phyloP scores from a whole-genome alignment of 768 basidiomycete species.

The Trametes sanguinea region DNA sequence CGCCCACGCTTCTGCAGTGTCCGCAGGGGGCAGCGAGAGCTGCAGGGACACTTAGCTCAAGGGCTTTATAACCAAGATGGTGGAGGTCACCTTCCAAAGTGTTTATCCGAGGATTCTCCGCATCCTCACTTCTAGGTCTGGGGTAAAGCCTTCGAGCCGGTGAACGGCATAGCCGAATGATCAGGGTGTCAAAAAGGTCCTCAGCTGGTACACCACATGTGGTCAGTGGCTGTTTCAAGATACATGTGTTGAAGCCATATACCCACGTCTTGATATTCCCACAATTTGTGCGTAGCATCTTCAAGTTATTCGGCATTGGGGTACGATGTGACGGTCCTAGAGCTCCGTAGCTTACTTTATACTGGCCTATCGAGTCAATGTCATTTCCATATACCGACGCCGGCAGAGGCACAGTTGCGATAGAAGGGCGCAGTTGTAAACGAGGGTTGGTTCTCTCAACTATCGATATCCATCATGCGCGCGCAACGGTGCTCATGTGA shows the following conservation, averaged over 20 bases:
- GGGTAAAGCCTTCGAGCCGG: conserved; percentile 15
- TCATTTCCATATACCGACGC: no score
- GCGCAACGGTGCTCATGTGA: no score
- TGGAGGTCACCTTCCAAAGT: not conserved
- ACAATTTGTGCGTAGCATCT: no score
- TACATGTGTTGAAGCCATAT: no score
- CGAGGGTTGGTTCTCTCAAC: not conserved
- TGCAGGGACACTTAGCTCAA: not conserved
- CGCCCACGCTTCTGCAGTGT: not conserved
- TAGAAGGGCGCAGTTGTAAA: not conserved
- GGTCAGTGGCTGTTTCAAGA: not conserved
- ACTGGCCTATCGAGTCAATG: no score
- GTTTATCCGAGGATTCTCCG: conserved; percentile 18
- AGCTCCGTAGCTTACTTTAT: no score
- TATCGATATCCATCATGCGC: no score
- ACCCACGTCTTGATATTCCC: no score
- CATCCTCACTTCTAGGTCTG: conserved; percentile 13
- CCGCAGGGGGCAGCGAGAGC: not conserved
- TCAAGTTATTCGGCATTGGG: no score
- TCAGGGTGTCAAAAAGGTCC: conserved; percentile 1
- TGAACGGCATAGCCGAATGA: conserved; percentile 13
- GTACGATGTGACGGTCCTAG: no score
- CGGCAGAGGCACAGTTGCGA: no score
- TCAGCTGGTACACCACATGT: conserved; percentile 6
- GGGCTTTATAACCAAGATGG: conserved; percentile 4